Evolutionary conservation across 352 stramenopile species (phyloP), one percentile per base, ranked within the genome.

Genomic region (Pythium guiyangense): DNA sequence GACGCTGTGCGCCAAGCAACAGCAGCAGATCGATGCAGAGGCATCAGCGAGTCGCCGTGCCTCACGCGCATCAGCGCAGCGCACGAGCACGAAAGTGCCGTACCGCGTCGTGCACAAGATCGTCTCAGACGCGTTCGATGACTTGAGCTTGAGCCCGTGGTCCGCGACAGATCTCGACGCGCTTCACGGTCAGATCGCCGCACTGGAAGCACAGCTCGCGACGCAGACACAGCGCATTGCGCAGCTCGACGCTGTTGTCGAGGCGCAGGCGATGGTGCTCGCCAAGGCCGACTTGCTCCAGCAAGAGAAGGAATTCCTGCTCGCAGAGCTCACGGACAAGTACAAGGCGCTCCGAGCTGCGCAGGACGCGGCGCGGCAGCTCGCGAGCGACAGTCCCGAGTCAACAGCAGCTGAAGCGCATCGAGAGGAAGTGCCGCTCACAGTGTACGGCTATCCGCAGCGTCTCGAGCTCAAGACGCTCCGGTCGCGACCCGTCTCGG

Each of bases 281-380:
- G 64, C 73, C 6, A 71, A 67, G 44, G 59, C 61, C 0, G 63
- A 83, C 25, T 60, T 89, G 45, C 54, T 71, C 27, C 59, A 80
- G 18, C 66, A 77, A 3, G 79, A 89, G 55, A 87, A 86, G 10
- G 73, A 85, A n/a, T 66, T 75, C 9, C 37, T 89, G 40, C 56
- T 89, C 17, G 65, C 62, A 2, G 74, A 84, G 31, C 62, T 89
- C 18, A 86, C 69, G 0, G 64, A 67, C 2, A 71, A 75, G 9
- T 82, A 78, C 54, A 74, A 70, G 6, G 57, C 73, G 10, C 50
- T 89, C 2, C 63, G 65, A 15, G 45, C 48, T 4, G 54, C 54
- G 11, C 54, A 73, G 37, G 49, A 60, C 20, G 59, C 64, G 15
- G 60, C 37, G 22, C 26, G 22, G 6, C 31, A 53, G 14, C 31